These are phyloP conservation scores for Gaultheria prostrata DNA, from an alignment of 148 eudicot genomes.

Conservation along the genomic window DNA sequence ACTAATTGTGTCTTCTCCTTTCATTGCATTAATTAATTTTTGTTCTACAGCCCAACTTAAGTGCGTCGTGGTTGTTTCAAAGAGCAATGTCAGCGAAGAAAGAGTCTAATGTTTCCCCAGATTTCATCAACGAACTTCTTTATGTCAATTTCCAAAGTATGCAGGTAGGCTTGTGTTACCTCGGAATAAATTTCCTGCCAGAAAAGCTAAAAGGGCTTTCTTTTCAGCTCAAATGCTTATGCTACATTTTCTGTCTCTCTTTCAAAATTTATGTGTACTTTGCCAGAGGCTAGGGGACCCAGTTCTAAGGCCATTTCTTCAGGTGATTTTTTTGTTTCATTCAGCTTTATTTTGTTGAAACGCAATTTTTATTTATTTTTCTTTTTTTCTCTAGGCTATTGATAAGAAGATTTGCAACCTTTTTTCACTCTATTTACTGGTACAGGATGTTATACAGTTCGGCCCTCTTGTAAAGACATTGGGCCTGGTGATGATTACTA, in stretches of 20 bases:
- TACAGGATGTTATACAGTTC: slow-evolving; percentile 94
- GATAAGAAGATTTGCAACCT: neutral
- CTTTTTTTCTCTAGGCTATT: neutral
- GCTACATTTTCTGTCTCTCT: neutral
- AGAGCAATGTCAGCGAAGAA: slow-evolving; percentile 96
- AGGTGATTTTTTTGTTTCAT: slow-evolving; percentile 49
- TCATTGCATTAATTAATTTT: neutral
- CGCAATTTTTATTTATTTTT: neutral
- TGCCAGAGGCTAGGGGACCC: slow-evolving; percentile 92
- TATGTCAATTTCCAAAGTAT: slow-evolving; percentile 76
- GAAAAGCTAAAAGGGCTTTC: neutral
- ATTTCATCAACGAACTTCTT: slow-evolving; percentile 85
- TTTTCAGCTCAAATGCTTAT: slow-evolving; percentile 5
- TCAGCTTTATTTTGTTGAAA: neutral
- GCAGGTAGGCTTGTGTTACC: slow-evolving; percentile 51
- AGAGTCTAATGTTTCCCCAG: slow-evolving; percentile 63
- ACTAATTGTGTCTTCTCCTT: neutral
- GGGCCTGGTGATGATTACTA: slow-evolving; percentile 81
- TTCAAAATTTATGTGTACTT: slow-evolving; percentile 9
- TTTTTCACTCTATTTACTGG: neutral
- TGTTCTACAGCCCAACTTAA: slow-evolving; percentile 74
- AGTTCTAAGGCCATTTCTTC: slow-evolving; percentile 93
- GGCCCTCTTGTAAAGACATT: slow-evolving; percentile 98
- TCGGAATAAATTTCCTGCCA: neutral
- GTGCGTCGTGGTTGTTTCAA: slow-evolving; percentile 98